Evolutionary conservation across 1,139 yeast genomes (phyloP).

Genomic region (Geotrichum macrosporum): DNA sequence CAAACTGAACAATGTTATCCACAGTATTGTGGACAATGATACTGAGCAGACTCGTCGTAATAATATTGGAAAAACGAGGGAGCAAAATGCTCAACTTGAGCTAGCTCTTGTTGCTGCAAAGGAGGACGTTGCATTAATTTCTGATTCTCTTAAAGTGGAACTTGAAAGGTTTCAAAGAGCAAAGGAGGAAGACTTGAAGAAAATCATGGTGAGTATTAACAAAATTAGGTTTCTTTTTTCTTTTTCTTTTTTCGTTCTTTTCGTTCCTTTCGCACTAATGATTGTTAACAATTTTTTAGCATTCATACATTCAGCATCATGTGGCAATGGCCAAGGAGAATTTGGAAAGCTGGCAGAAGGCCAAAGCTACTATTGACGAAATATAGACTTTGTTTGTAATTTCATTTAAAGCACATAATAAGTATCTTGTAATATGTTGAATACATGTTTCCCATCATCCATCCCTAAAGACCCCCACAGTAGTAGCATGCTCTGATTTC

Average conservation of each 20-base stretch:
- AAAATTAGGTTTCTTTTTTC: too few relatives aligned
- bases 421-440: too few relatives aligned
- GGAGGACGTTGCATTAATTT: slow-evolving; percentile 52
- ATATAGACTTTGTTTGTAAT: slow-evolving; percentile 24
- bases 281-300: slow-evolving; percentile 3
- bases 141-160: slow-evolving; percentile 49
- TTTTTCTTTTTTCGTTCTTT: too few relatives aligned
- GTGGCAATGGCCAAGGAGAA: slow-evolving; percentile 69
- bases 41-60: slow-evolving; percentile 63
- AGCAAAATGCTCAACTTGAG: slow-evolving; percentile 51
- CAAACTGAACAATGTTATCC: slow-evolving; percentile 58
- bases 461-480: too few relatives aligned
- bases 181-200: slow-evolving; percentile 44
- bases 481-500: too few relatives aligned
- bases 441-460: too few relatives aligned
- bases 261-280: background rate
- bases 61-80: slow-evolving; percentile 49
- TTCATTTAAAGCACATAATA: too few relatives aligned
- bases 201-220: slow-evolving; percentile 42
- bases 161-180: slow-evolving; percentile 46
- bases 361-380: slow-evolving; percentile 44
- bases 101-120: slow-evolving; percentile 57
- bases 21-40: slow-evolving; percentile 65
- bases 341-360: slow-evolving; percentile 70
- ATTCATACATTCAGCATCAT: slow-evolving; percentile 54